A percentile compares a stretch with the other conserved stretches of the same genome.
Conservation (phyloP, 164 flowering plant species). For the Stephania japonica region DNA sequence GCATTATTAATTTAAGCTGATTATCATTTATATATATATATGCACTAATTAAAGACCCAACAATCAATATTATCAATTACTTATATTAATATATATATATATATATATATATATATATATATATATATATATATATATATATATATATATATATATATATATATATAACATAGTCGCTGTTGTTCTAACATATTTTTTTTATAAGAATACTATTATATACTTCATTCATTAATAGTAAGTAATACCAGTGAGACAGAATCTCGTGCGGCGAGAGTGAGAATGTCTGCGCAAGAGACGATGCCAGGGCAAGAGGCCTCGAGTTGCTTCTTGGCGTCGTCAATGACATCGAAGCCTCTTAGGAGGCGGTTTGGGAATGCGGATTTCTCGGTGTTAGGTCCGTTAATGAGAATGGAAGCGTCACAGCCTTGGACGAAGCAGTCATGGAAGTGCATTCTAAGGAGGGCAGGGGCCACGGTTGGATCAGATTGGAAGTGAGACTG, state of each 20-base stretch:
- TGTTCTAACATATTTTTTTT: too few species aligned
- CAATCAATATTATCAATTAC: too few species aligned
- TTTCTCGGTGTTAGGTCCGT: slow-evolving; percentile 42
- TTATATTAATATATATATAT: too few species aligned
- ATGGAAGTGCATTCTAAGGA: slow-evolving; percentile 62
- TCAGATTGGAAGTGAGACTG: slow-evolving; percentile 22
- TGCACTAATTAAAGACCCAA: too few species aligned
- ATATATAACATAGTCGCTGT: too few species aligned
- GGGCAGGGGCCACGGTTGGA: slow-evolving; percentile 42
- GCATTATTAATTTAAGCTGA: not conserved
- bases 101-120: too few species aligned
- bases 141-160: too few species aligned
- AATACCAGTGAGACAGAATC: slow-evolving; percentile 56
- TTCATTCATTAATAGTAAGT: slow-evolving; percentile 16
- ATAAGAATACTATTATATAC: too few species aligned
- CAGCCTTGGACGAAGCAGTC: slow-evolving; percentile 76
- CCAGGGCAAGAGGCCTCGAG: slow-evolving; percentile 60
- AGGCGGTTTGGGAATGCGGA: slow-evolving; percentile 35
- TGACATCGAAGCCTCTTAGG: slow-evolving; percentile 48
- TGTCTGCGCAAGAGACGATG: slow-evolving; percentile 69
- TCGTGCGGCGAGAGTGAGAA: slow-evolving; percentile 62
- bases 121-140: too few species aligned
- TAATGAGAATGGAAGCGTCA: slow-evolving; percentile 55
- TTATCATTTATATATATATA: too few species aligned
- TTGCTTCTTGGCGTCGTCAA: slow-evolving; percentile 50